Evolutionary conservation across 179 eudicot genomes (phyloP).

Genomic region (Nepenthes alata): DNA sequence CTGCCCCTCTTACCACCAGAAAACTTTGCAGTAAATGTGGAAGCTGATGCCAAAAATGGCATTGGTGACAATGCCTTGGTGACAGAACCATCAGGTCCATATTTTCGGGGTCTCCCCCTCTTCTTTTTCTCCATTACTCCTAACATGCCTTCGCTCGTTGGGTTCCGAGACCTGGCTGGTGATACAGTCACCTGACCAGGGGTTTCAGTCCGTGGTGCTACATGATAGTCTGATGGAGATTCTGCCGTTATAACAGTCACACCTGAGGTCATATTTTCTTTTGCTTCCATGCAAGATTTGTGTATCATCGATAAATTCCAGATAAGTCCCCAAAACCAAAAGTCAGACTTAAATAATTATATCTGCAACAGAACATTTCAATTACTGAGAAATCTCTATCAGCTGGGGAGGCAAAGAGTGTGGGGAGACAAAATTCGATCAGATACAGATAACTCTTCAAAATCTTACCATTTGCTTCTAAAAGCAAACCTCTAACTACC

Average conservation of each 20-base stretch:
- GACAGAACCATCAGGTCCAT: slow-evolving; percentile 20
- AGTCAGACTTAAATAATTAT: no score
- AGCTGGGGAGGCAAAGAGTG: no score
- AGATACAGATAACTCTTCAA: no score
- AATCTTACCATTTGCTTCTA: no score
- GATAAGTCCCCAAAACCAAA: not conserved
- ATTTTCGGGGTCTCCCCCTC: slow-evolving; percentile 35
- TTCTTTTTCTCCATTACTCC: slow-evolving; percentile 25
- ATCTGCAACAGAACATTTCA: no score
- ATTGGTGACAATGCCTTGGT: slow-evolving; percentile 12
- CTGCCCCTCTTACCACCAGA: slow-evolving; percentile 7
- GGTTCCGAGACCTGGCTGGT: slow-evolving; percentile 4
- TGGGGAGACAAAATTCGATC: no score
- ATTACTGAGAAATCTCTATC: no score
- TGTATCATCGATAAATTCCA: not conserved
- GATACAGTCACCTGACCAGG: not conserved
- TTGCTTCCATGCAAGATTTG: not conserved
- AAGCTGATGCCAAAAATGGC: slow-evolving; percentile 20
- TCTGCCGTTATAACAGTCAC: slow-evolving; percentile 16
- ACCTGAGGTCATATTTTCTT: slow-evolving; percentile 9
- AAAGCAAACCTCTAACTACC: no score
- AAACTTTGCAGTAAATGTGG: slow-evolving; percentile 13
- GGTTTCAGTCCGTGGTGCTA: slow-evolving; percentile 17
- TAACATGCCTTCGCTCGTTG: slow-evolving; percentile 3
- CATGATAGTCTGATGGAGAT: slow-evolving; percentile 16